phyloP scores from a whole-genome alignment of 2,329 filamentous ascomycete genomes.

The Cordyceps sp. region DNA sequence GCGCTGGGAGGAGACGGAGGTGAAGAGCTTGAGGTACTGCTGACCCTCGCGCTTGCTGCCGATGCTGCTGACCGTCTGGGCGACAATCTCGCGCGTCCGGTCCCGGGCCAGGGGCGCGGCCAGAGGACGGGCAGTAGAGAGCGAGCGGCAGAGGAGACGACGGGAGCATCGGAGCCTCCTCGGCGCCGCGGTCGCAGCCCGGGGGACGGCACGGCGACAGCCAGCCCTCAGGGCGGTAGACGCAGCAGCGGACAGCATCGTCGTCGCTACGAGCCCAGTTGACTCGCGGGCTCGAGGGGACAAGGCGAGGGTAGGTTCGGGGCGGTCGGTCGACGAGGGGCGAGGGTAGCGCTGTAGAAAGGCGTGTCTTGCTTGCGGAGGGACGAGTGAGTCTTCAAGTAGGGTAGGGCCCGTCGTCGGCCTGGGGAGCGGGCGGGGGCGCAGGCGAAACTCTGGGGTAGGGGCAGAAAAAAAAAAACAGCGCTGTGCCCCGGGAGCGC shows the following conservation, averaged over 20 bases:
- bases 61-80: slow-evolving; percentile 70
- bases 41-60: slow-evolving; percentile 92
- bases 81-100: slow-evolving; percentile 18
- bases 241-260: slow-evolving; percentile 22
- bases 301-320: too few species aligned
- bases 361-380: too few species aligned
- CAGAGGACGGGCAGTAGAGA: slow-evolving; percentile 3
- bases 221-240: slow-evolving; percentile 25
- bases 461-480: too few species aligned
- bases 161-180: slow-evolving; percentile 9
- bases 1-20: slow-evolving; percentile 86
- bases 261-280: slow-evolving; percentile 12
- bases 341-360: too few species aligned
- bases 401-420: too few species aligned
- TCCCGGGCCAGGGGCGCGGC: slow-evolving; percentile 8
- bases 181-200: slow-evolving; percentile 8
- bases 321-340: too few species aligned
- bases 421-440: too few species aligned
- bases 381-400: too few species aligned
- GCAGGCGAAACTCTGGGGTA: too few species aligned
- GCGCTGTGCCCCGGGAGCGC: too few species aligned
- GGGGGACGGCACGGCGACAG: slow-evolving; percentile 22
- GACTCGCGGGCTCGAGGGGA: too few species aligned
- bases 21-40: slow-evolving; percentile 96
- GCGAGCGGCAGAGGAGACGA: slow-evolving; percentile 8